Percentiles rank a stretch among this genome's conserved stretches.
Evolutionary conservation across 1,284 basidiomycete genomes (phyloP).

Genomic region (Afroboletus lepidellus): DNA sequence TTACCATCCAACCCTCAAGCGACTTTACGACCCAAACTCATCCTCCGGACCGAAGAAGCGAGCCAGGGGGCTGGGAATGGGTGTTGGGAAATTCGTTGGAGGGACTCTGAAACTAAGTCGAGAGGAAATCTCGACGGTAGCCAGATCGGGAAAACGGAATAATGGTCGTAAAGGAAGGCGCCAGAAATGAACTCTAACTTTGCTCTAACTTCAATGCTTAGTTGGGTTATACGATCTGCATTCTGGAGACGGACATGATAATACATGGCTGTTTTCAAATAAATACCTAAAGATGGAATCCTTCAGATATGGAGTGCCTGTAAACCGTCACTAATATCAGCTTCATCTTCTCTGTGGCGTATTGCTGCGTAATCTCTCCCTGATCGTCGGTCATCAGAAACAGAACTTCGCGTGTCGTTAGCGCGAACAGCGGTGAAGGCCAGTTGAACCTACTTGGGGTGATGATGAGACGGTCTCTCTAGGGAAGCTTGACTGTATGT

Average conservation of each 20-base stretch:
- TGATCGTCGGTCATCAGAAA: conserved; percentile 29
- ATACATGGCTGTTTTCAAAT: conserved; percentile 10
- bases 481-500: conserved; percentile 24
- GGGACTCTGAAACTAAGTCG: conserved; percentile 64
- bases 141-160: conserved; percentile 28
- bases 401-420: conserved; percentile 21
- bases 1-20: conserved; percentile 75
- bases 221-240: conserved; percentile 1
- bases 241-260: conserved; percentile 4
- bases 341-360: conserved; percentile 22
- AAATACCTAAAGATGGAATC: conserved; percentile 5
- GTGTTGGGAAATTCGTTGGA: conserved; percentile 69
- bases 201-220: no score
- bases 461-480: conserved; percentile 17
- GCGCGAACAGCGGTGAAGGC: background rate
- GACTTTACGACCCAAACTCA: conserved; percentile 49
- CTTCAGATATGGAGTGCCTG: conserved; percentile 26
- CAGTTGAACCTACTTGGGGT: conserved; percentile 19
- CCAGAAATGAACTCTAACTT: conserved; percentile 1
- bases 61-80: conserved; percentile 67
- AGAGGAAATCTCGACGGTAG: conserved; percentile 53
- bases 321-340: conserved; percentile 24
- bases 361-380: conserved; percentile 23
- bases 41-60: conserved; percentile 42
- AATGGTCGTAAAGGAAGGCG: conserved; percentile 18